Conservation (phyloP, 441 rosid species). For the Pelargonium cotyledonis region DNA sequence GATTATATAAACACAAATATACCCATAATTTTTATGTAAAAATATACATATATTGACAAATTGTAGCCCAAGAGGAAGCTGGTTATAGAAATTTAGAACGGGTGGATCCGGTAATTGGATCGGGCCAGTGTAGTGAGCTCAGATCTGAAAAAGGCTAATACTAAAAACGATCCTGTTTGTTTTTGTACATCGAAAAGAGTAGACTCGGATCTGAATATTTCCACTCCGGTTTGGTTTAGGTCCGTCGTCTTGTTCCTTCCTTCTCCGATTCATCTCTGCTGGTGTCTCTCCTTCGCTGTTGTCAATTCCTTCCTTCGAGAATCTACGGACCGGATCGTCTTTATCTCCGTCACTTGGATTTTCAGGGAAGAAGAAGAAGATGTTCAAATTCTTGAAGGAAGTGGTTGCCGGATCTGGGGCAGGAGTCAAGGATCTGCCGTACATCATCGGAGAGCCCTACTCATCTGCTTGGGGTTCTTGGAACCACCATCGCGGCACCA, state of each 20-base stretch:
- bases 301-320: neutral
- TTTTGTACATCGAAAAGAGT: neutral
- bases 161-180: too few relatives aligned
- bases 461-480: constrained; percentile 95
- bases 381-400: constrained; percentile 87
- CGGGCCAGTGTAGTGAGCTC: too few relatives aligned
- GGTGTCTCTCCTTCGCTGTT: neutral
- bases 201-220: constrained; percentile 6
- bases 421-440: constrained; percentile 92
- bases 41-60: too few relatives aligned
- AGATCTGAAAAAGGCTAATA: too few relatives aligned
- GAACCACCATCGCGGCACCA: constrained; percentile 86
- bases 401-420: constrained; percentile 95
- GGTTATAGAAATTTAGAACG: too few relatives aligned
- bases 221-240: neutral
- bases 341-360: too few relatives aligned
- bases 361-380: constrained; percentile 22
- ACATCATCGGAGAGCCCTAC: constrained; percentile 79
- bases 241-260: neutral
- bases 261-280: neutral
- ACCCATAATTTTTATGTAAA: too few relatives aligned
- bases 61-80: too few relatives aligned
- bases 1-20: too few relatives aligned
- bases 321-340: neutral
- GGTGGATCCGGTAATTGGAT: too few relatives aligned